Evolutionary conservation across 495 filamentous ascomycete species (phyloP).

Genomic region (Poronia punctata): DNA sequence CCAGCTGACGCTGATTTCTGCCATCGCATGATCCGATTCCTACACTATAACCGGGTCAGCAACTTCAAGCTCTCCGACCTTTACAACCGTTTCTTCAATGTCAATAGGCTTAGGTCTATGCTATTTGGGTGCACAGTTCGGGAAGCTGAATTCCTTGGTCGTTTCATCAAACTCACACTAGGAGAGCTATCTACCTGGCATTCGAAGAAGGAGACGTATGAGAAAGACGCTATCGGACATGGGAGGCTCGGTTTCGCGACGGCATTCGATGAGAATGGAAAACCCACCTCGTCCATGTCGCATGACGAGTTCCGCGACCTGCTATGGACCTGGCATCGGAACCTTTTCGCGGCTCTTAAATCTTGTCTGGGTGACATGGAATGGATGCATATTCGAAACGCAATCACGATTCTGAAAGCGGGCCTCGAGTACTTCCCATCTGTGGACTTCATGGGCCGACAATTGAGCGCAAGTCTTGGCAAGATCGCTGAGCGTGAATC

Average conservation of each 20-base stretch:
- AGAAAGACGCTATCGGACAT: constrained; percentile 62
- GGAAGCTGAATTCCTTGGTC: constrained; percentile 85
- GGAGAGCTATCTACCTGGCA: constrained; percentile 80
- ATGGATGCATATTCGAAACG: constrained; percentile 97
- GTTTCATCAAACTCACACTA: constrained; percentile 76
- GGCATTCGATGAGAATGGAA: constrained; percentile 56
- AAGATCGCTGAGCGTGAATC: constrained; percentile 67
- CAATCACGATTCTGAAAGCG: constrained; percentile 81
- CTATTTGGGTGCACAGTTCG: constrained; percentile 83
- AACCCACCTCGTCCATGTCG: constrained; percentile 59
- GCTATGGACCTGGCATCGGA: constrained; percentile 83
- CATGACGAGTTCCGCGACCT: constrained; percentile 81
- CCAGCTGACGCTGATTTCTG: constrained; percentile 80
- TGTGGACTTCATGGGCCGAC: constrained; percentile 78
- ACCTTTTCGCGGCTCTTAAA: constrained; percentile 66
- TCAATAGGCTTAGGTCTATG: constrained; percentile 67
- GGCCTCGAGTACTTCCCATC: constrained; percentile 75
- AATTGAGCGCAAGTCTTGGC: constrained; percentile 61
- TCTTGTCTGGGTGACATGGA: constrained; percentile 71
- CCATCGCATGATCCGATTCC: constrained; percentile 74
- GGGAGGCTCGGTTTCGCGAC: constrained; percentile 51
- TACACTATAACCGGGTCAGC: constrained; percentile 73
- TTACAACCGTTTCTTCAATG: constrained; percentile 75
- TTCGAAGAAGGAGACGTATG: constrained; percentile 63
- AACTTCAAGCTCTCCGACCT: constrained; percentile 83